These are phyloP conservation scores for Trypanosoma cruzi DNA, from an alignment of 208 protist species.

Conservation along the genomic window DNA sequence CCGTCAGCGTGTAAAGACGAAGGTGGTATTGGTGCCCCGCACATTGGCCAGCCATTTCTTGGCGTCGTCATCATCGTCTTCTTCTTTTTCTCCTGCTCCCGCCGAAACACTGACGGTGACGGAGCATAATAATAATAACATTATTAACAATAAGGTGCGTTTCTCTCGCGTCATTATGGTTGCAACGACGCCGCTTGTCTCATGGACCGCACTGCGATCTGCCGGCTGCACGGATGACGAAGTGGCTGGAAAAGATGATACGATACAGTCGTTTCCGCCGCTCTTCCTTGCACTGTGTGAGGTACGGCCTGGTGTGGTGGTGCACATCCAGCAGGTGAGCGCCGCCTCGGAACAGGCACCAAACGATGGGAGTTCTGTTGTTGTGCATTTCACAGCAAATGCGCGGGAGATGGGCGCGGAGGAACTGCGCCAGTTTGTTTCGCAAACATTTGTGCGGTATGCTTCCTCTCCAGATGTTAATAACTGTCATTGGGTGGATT, in stretches of 20 bases:
- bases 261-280: constrained; percentile 35
- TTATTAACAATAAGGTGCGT: constrained; percentile 17
- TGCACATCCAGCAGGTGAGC: constrained; percentile 66
- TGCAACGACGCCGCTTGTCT: constrained; percentile 43
- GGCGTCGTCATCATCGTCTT: neutral
- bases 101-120: neutral
- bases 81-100: neutral
- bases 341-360: constrained; percentile 53
- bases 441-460: constrained; percentile 28
- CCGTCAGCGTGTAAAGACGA: constrained; percentile 67
- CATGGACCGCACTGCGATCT: constrained; percentile 29
- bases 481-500: neutral
- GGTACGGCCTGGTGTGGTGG: constrained; percentile 32
- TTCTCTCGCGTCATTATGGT: constrained; percentile 63
- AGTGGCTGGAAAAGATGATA: neutral
- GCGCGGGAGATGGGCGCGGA: constrained; percentile 33
- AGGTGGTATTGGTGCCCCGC: constrained; percentile 58
- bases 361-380: constrained; percentile 19
- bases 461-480: neutral
- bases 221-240: constrained; percentile 7
- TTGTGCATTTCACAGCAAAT: constrained; percentile 80
- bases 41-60: constrained; percentile 12
- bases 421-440: constrained; percentile 50
- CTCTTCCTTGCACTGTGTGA: constrained; percentile 45
- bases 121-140: neutral